A percentile compares a stretch with the other conserved stretches of the same genome.
Evolutionary conservation across 1,284 basidiomycete genomes (phyloP).

Genomic region (Ustilago bromivora): DNA sequence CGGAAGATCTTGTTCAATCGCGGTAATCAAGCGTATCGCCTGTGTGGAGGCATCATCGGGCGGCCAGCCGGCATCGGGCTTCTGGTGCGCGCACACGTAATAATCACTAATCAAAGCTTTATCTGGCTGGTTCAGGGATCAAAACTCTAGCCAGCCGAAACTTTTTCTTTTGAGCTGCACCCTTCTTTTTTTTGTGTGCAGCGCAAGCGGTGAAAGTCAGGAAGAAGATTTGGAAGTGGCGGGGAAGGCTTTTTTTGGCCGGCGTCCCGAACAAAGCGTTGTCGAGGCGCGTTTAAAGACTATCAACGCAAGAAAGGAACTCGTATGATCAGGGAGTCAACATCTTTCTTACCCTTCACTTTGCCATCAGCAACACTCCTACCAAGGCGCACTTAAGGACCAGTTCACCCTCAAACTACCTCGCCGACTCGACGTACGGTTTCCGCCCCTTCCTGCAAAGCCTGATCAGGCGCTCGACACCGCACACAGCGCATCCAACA

Average conservation of each 20-base stretch:
- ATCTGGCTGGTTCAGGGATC: slow-evolving; percentile 29
- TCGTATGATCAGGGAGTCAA: not conserved
- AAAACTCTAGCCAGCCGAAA: slow-evolving; percentile 15
- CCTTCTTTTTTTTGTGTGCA: slow-evolving; percentile 1
- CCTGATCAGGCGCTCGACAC: too few species aligned
- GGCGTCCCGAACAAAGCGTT: slow-evolving; percentile 3
- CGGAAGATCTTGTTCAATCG: slow-evolving; percentile 10
- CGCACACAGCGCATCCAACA: not conserved
- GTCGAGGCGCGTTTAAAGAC: not conserved
- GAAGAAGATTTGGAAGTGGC: slow-evolving; percentile 8
- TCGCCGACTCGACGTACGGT: too few species aligned
- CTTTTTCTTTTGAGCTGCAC: slow-evolving; percentile 16
- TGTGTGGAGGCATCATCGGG: slow-evolving; percentile 31
- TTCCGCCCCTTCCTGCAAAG: too few species aligned
- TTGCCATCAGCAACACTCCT: not conserved
- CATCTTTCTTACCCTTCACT: not conserved
- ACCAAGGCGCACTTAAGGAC: too few species aligned
- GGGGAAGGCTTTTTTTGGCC: slow-evolving; percentile 11
- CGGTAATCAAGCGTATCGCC: slow-evolving; percentile 3
- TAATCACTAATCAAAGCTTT: slow-evolving; percentile 23
- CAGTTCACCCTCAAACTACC: too few species aligned
- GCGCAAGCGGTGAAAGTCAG: not conserved
- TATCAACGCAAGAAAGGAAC: not conserved
- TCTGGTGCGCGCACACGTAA: slow-evolving; percentile 8
- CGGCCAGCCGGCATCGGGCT: not conserved